Evolutionary conservation across 495 filamentous ascomycete species (phyloP).

Genomic region (Parmelia sp.): DNA sequence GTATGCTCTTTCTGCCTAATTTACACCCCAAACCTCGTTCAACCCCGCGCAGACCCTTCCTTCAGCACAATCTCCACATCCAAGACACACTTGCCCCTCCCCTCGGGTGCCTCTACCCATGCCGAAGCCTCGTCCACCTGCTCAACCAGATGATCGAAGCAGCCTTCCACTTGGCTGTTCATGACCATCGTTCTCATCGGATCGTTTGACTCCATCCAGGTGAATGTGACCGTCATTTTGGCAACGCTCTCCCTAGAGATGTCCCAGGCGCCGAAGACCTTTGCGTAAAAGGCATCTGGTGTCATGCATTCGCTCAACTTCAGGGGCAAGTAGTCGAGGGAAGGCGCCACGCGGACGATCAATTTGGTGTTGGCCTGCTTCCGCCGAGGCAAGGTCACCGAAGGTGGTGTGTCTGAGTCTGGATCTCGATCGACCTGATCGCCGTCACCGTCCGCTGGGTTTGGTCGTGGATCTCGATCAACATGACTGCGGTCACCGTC

Average conservation of each 20-base stretch:
- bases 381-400: not conserved
- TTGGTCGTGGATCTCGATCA: too few species aligned
- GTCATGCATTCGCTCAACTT: conserved; percentile 7
- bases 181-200: conserved; percentile 7
- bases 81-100: conserved; percentile 4
- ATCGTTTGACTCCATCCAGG: conserved; percentile 6
- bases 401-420: too few species aligned
- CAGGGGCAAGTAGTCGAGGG: not conserved
- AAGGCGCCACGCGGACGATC: conserved; percentile 6
- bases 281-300: not conserved
- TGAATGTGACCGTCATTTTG: conserved; percentile 4
- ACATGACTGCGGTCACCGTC: too few species aligned
- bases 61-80: conserved; percentile 14
- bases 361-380: conserved; percentile 10
- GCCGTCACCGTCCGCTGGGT: too few species aligned
- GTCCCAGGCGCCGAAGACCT: conserved; percentile 3
- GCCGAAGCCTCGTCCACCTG: conserved; percentile 3
- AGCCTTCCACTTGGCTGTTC: conserved; percentile 1
- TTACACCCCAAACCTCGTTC: not conserved
- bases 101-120: not conserved
- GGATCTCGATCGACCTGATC: not conserved
- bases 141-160: conserved; percentile 10
- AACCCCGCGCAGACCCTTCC: not conserved
- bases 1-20: not conserved
- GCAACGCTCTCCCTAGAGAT: not conserved